Percentiles rank a stretch among this genome's conserved stretches.
Conservation (phyloP, 345 rosid species). For the Kernera saxatilis region DNA sequence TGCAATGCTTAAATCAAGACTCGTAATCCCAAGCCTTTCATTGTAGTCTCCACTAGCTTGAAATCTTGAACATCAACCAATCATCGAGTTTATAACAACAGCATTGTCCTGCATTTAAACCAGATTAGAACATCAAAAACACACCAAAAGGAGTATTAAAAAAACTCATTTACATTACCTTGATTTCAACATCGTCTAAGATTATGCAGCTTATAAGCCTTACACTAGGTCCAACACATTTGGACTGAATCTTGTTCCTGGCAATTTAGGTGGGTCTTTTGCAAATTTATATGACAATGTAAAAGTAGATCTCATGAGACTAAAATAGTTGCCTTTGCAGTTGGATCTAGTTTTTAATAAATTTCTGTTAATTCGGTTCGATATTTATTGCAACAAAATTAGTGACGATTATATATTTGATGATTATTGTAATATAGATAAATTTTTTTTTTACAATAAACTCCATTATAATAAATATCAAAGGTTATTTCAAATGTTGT, state of each 20-base stretch:
- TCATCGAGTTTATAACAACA: constrained; percentile 59
- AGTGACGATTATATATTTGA: too few species aligned
- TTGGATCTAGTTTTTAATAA: constrained; percentile 75
- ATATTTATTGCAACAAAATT: too few species aligned
- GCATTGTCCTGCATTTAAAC: constrained; percentile 59
- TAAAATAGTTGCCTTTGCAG: constrained; percentile 54
- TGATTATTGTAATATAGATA: neutral
- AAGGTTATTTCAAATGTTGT: neutral
- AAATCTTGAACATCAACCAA: constrained; percentile 82
- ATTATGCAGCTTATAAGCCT: constrained; percentile 79
- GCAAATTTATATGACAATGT: neutral
- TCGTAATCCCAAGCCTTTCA: constrained; percentile 67
- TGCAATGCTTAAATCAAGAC: too few species aligned
- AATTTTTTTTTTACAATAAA: neutral
- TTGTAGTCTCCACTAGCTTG: constrained; percentile 75
- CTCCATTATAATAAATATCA: neutral
- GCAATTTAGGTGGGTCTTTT: neutral
- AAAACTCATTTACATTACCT: constrained; percentile 29
- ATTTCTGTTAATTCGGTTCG: too few species aligned
- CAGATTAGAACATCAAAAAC: neutral
- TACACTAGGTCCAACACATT: constrained; percentile 88
- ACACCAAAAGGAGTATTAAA: neutral
- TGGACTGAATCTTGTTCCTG: constrained; percentile 68
- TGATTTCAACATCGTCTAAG: constrained; percentile 65
- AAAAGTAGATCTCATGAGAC: neutral